Evolutionary conservation across 2,329 filamentous ascomycete species (phyloP), one percentile per base, ranked within the genome.

Genomic region (Penicillium sp.): DNA sequence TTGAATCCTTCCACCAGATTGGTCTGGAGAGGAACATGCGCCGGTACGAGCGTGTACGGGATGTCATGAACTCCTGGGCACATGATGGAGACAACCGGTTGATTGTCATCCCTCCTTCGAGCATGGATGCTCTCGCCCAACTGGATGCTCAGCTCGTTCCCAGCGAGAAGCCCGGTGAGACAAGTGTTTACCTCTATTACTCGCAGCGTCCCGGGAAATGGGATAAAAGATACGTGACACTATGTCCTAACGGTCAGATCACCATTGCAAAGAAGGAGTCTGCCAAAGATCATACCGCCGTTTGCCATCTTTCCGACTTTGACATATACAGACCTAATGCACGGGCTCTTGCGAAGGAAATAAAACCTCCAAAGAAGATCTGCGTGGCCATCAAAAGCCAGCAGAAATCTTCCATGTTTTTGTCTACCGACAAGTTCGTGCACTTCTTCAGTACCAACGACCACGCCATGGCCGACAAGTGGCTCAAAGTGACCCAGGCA

Each of bases 61-160:
- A 96, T 63, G 83, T 96, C 20, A 82, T 96, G 80, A 95, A 95
- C 69, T 95, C 91, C 0, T 97, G 92, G 92, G 89, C 95, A 54
- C 79, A 81, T 39, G 91, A 96, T 68, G 78, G 80, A 2, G 86
- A 91, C 61, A 94, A 95, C 63, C 79, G 81, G 7, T 77, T 97
- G 13, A 74, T 88, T 16, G 79, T 96, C 20, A 74, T 86, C 48
- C 79, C 85, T 13, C 76, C 80, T 2, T 80, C 84, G 6, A 84
- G 88, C 50, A 61, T 71, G 10, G 68, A 66, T 41, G 66, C 67
- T 4, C 54, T 69, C 5, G 55, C 58, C 8, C 64, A 66, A 27
- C 79, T 96, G 6, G 84, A 89, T 22, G 73, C 86, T 4, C 76
- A 80, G 11, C 80, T 81, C 4, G 89, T 88, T 3, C 82, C 87